Evolutionary conservation across 805 yeast genomes (phyloP), one percentile per base, ranked within the genome.

Genomic region (Isabelozyma gotoi): DNA sequence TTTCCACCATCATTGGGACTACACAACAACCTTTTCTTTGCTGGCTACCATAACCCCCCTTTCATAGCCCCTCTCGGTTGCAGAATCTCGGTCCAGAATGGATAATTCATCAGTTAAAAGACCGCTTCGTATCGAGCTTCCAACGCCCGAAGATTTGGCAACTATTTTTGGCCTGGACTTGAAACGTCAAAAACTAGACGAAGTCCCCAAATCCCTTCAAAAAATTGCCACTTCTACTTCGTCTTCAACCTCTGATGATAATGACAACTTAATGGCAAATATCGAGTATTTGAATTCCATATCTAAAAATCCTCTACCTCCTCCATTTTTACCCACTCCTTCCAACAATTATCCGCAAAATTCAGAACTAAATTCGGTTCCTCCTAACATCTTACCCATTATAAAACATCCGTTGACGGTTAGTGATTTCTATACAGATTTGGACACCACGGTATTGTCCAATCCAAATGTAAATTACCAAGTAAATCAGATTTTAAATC

Each of bases 381-480:
- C 76, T 1, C 53, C 63, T 14, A 49, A 50, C n/a, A 59, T 63
- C 15, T 39, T 69, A 7, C 75, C 76, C 3, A 57, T 71, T 4
- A 46, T 71, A n/a, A 50, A 57, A n/a, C 49, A 53, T 11, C 68
- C 73, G n/a, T 52, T 59, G 21, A 45, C 45, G n/a, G 48, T 49
- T 3, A 19, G 45, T 11, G 72, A 70, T 48, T 71, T 67, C 50
- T 71, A 65, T 49, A 55, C 68, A 11, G 76, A 71, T 45, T 49
- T 66, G 24, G 41, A 43, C 11, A 38, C 51, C 15, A 17, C 36
- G 6, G 50, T 47, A 29, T 42, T 44, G 20, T 17, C 19, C 7
- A 34, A 34, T 17, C 38, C 46, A 19, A 45, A 45, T 10, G 39
- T 50, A 18, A 29, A 31, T 6, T 20, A 39, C 18, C 71, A 67